phyloP scores from a whole-genome alignment of 345 rosid species.

The Corchorus capsularis region DNA sequence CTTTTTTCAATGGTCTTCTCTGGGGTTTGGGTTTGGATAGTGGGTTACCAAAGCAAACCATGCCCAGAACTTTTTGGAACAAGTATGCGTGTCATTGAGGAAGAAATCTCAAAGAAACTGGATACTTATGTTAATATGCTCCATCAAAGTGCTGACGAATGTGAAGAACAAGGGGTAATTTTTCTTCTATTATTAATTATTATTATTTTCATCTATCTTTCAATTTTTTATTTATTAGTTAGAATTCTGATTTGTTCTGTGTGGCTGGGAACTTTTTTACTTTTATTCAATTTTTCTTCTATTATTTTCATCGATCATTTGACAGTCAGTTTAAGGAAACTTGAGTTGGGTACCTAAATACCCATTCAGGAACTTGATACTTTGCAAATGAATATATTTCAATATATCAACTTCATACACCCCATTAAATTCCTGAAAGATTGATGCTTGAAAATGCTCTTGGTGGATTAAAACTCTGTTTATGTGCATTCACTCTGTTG shows the following conservation, averaged over 20 bases:
- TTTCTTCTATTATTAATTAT: neutral
- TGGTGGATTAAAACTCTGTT: neutral
- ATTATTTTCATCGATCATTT: no score
- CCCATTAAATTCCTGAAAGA: neutral
- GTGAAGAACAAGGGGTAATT: slow-evolving; percentile 51
- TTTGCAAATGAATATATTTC: neutral
- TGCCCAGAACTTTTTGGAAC: slow-evolving; percentile 35
- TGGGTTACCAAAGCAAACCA: slow-evolving; percentile 54
- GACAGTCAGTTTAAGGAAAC: no score
- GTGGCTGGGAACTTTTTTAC: neutral
- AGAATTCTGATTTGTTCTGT: neutral
- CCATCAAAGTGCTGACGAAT: slow-evolving; percentile 41
- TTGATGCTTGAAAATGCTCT: neutral
- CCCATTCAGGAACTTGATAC: neutral
- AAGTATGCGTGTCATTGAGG: slow-evolving; percentile 48
- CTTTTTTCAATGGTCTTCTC: neutral
- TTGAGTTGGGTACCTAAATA: no score
- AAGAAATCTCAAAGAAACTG: slow-evolving; percentile 47
- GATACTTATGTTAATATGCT: slow-evolving; percentile 47
- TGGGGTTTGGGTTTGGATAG: slow-evolving; percentile 31
- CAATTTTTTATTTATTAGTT: neutral
- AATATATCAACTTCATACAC: no score
- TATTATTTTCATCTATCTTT: neutral
- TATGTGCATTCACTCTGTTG: neutral
- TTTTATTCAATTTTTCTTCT: no score